These are phyloP conservation scores for Termitomyces bulborhizus DNA, from an alignment of 768 basidiomycete species.

Conservation along the genomic window DNA sequence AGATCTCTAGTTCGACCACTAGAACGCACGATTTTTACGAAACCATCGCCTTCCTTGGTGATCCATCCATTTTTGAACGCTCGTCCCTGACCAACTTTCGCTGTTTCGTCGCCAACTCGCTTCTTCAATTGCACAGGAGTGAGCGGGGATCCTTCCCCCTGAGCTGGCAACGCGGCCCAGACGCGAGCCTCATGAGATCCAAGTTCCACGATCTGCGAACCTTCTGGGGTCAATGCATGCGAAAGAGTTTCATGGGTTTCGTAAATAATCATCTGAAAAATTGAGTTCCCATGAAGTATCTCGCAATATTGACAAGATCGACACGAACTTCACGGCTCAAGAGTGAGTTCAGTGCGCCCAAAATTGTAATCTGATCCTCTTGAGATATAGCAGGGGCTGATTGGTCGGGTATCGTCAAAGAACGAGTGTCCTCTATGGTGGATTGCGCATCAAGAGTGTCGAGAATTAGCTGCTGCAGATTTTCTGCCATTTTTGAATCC, in stretches of 20 bases:
- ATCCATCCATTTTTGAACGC: constrained; percentile 99
- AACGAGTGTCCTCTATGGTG: constrained; percentile 62
- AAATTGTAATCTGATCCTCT: constrained; percentile 78
- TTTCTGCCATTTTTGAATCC: constrained; percentile 56
- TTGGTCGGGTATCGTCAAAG: constrained; percentile 61
- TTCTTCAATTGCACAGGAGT: constrained; percentile 64
- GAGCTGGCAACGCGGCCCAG: constrained; percentile 75
- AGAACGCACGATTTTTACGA: constrained; percentile 74
- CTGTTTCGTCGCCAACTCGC: constrained; percentile 76
- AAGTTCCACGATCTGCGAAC: constrained; percentile 63
- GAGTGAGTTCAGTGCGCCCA: constrained; percentile 90
- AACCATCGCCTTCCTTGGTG: constrained; percentile 79
- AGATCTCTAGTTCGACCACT: not conserved
- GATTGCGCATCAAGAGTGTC: constrained; percentile 55
- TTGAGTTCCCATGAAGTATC: constrained; percentile 7
- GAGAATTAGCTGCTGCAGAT: constrained; percentile 74
- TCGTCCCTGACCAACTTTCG: constrained; percentile 90
- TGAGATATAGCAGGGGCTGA: constrained; percentile 49
- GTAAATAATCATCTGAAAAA: constrained; percentile 72
- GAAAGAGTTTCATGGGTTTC: constrained; percentile 70
- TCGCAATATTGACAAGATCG: constrained; percentile 4
- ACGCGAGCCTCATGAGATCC: constrained; percentile 97
- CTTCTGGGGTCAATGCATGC: constrained; percentile 79
- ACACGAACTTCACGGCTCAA: constrained; percentile 71
- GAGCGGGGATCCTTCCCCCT: constrained; percentile 65